Base-by-base conservation (phyloP, 495 filamentous ascomycete species). In the Penicillium tannophilum region DNA sequence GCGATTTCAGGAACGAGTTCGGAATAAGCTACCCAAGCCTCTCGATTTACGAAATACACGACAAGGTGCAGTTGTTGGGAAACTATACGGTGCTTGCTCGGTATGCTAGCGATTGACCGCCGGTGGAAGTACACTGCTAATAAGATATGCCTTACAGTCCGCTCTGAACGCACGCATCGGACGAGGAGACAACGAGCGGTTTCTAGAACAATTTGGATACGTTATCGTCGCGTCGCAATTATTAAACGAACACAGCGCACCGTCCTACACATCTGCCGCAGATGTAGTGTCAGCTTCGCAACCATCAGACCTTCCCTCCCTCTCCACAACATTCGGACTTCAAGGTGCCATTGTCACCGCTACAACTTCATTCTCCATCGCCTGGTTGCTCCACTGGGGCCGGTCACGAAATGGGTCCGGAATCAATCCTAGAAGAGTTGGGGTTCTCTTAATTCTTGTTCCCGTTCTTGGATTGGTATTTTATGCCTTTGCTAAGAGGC, bases 191-290 rank as follows among this genome's bases (percentile, higher is more conserved):
- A 96, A 94, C 66, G 81, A 88, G 59, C 83, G 86, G 45, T 98
- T 98, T 65, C 82, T 98, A 48, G 94, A 98, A 78, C 89, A 93
- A 64, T 97, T 98, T 55, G 89, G 94, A 24, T 98, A 98, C 69
- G 88, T 92, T 33, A 93, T 98, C 59, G 88, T 98, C 51, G 92
- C 93, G 28, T 98, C 94, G 41, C 94, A 96, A 67, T 82, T 98
- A 20, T 77, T 98, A 52, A 90, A 82, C 63, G 88, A 91, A 52
- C 85, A 82, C 64, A 80, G 75, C 52, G 77, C 78, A 23, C 75
- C 76, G 23, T 76, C 72, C 41, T 79, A 79, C 61, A 74, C 74
- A 11, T 75, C 76, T n/a, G 72, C 79, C 23, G 63, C 73, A 31
- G 72, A 77, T 53, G 72, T 78, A 16, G 56, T 70, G 8, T 70